Base-by-base conservation (phyloP, 2,329 filamentous ascomycete species). In the Colletotrichum scovillei region DNA sequence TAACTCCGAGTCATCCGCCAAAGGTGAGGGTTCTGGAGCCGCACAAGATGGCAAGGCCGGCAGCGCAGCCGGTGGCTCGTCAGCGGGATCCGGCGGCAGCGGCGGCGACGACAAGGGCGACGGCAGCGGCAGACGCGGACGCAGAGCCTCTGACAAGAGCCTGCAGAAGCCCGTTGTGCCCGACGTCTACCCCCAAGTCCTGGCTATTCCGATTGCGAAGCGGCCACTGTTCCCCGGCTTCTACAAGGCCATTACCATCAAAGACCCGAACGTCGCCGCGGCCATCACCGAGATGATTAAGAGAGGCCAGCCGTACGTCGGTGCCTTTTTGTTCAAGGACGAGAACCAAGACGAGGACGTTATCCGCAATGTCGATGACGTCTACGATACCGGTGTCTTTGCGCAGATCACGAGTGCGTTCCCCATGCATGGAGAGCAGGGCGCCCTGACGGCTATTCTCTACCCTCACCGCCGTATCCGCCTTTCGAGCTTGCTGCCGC, bases 171-270 rank as follows among this genome's bases (percentile, higher is more conserved):
- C 95, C 1, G 91, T 93, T 3, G 93, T 98, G 16, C 97, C 97
- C 16, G 97, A 99, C 74, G 92, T 98, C 56, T 99, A 99, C 81
- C 97, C 97, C 4, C 97, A 98, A 81, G 95, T 99, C 68, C 94
- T 99, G 89, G 96, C 96, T 2, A 97, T 99, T 69, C 97, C 97
- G 8, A 98, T 99, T 78, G 94, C 95, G 32, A 95, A 97, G 82
- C 90, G 97, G 66, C 97, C 97, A 12, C 86, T 99, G 14, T 99
- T 98, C 84, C 97, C 97, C 1, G 97, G 97, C 1, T 99, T 98
- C 84, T 99, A 99, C 87, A 99, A 99, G 84, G 96, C 97, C 11
- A 97, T 99, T 77, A 99, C 96, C 4, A 97, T 99, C 77, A 93
- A 94, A 80, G 95, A 99, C 79, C 94, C 94, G 22, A 94, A 97